These are phyloP conservation scores for Hypsizygus marmoreus DNA, from an alignment of 768 basidiomycete species.

Conservation along the genomic window DNA sequence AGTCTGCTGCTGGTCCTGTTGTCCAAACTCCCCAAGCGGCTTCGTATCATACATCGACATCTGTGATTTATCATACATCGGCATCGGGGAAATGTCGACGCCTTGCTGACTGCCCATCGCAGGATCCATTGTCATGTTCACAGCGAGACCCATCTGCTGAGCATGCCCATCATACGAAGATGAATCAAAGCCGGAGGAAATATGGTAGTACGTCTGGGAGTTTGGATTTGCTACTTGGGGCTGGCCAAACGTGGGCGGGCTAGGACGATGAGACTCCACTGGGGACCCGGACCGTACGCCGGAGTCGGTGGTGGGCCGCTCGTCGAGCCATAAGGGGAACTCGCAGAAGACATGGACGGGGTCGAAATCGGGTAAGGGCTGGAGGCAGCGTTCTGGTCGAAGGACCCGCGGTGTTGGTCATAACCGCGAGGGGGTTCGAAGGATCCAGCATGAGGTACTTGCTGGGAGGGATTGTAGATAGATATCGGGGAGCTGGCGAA, in stretches of 20 bases:
- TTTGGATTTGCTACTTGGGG: constrained; percentile 16
- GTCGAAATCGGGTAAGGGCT: constrained; percentile 32
- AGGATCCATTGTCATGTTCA: constrained; percentile 20
- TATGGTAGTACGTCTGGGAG: constrained; percentile 21
- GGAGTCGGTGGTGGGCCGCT: constrained; percentile 29
- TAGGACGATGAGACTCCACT: constrained; percentile 18
- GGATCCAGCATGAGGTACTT: constrained; percentile 20
- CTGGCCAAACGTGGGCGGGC: constrained; percentile 28
- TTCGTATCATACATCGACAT: constrained; percentile 30
- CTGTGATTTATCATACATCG: constrained; percentile 24
- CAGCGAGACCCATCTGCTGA: constrained; percentile 14
- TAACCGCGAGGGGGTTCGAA: constrained; percentile 20
- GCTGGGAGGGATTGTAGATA: constrained; percentile 10
- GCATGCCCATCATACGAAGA: constrained; percentile 17
- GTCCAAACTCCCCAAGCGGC: constrained; percentile 24
- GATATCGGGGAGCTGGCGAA: constrained; percentile 11
- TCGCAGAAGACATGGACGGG: constrained; percentile 23
- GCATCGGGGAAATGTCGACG: constrained; percentile 20
- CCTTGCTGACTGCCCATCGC: constrained; percentile 13
- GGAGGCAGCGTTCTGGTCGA: constrained; percentile 11
- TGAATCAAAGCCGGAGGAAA: constrained; percentile 14
- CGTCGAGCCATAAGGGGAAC: constrained; percentile 31
- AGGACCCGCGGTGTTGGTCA: constrained; percentile 19
- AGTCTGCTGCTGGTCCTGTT: constrained; percentile 18
- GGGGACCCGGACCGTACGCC: constrained; percentile 18